phyloP scores from a whole-genome alignment of 2,329 filamentous ascomycete genomes.

The Akanthomyces lecanii region DNA sequence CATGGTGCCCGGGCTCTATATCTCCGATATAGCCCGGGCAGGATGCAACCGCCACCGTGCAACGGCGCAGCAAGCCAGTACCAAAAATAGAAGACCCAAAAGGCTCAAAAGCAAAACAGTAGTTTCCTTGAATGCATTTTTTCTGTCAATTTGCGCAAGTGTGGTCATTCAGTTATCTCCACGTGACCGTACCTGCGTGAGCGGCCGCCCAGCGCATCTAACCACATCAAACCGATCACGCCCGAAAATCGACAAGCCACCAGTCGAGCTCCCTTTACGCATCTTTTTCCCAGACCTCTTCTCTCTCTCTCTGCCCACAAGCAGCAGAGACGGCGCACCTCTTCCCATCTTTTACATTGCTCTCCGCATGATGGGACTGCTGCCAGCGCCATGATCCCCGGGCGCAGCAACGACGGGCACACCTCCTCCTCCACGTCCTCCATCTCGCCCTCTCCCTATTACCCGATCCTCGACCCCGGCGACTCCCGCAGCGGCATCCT shows the following conservation, averaged over 20 bases:
- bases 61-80: neutral
- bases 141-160: neutral
- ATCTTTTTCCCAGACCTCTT: neutral
- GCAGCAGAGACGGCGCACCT: neutral
- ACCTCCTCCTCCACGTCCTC: conserved; percentile 23
- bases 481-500: conserved; percentile 37
- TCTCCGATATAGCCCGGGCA: neutral
- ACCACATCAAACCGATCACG: conserved; percentile 9
- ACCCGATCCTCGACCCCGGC: conserved; percentile 22
- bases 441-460: conserved; percentile 20
- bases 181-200: neutral
- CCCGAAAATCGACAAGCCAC: neutral
- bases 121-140: neutral
- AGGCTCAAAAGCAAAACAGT: neutral
- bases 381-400: conserved; percentile 20
- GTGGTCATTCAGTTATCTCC: neutral
- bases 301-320: neutral
- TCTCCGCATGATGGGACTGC: conserved; percentile 14
- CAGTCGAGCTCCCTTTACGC: neutral
- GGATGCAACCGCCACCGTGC: neutral
- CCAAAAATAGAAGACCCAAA: neutral
- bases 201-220: neutral
- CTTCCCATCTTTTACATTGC: neutral
- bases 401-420: conserved; percentile 23
- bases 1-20: neutral